Conservation (phyloP, 1,284 basidiomycete species). For the Vanrija humicola region DNA sequence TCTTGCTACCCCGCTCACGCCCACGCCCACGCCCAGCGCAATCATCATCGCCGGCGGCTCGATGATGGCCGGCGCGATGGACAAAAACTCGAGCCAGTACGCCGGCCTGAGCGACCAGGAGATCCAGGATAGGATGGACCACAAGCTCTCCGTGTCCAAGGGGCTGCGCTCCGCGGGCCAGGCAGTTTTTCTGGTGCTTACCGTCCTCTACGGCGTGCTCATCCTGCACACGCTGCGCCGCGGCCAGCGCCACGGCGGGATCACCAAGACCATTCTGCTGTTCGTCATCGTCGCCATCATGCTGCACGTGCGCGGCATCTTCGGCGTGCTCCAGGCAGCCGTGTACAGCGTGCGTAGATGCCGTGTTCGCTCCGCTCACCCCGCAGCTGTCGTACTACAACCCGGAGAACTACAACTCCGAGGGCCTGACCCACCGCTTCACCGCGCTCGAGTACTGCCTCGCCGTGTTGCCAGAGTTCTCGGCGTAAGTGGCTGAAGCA, state of each 20-base stretch:
- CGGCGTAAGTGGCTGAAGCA: slow-evolving; percentile 8
- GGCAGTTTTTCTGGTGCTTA: slow-evolving; percentile 30
- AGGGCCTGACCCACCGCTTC: slow-evolving; percentile 14
- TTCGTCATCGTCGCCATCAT: slow-evolving; percentile 18
- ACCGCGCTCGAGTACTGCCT: slow-evolving; percentile 15
- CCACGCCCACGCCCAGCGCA: slow-evolving; percentile 10
- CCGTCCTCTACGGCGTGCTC: slow-evolving; percentile 19
- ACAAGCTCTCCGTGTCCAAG: slow-evolving; percentile 9
- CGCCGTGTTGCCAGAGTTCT: slow-evolving; percentile 16
- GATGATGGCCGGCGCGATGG: slow-evolving; percentile 6
- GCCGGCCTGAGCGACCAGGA: neutral
- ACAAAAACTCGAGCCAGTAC: neutral
- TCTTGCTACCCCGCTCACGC: neutral
- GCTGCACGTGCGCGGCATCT: slow-evolving; percentile 25
- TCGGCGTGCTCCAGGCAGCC: slow-evolving; percentile 27
- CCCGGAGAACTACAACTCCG: slow-evolving; percentile 13
- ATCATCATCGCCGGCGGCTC: slow-evolving; percentile 36
- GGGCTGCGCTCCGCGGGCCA: slow-evolving; percentile 26
- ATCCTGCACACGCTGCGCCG: slow-evolving; percentile 3
- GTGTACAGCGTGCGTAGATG: neutral
- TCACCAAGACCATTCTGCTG: slow-evolving; percentile 10
- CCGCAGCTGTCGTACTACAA: slow-evolving; percentile 19
- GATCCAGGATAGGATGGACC: neutral
- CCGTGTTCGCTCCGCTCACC: neutral
- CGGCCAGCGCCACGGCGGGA: neutral